phyloP scores from a whole-genome alignment of 352 stramenopile species.

The Phytophthora ohioensis region DNA sequence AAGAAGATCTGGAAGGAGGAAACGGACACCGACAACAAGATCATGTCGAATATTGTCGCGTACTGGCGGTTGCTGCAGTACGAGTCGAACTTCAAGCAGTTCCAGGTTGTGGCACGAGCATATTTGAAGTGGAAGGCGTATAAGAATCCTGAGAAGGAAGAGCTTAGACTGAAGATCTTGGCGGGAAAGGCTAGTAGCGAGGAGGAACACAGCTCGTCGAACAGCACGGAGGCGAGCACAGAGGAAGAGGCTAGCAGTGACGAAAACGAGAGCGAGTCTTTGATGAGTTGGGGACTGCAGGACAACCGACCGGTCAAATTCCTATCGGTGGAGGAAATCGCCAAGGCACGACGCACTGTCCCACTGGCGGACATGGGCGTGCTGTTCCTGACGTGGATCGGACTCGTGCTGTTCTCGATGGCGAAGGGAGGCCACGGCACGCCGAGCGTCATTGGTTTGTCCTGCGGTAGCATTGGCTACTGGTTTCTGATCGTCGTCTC shows the following conservation, averaged over 20 bases:
- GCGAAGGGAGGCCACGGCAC: conserved; percentile 80
- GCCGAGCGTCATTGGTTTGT: conserved; percentile 75
- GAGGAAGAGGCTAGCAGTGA: conserved; percentile 54
- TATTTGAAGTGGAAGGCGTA: conserved; percentile 83
- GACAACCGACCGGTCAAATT: conserved; percentile 41
- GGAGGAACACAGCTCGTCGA: conserved; percentile 38
- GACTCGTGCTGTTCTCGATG: conserved; percentile 81
- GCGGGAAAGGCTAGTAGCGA: conserved; percentile 37
- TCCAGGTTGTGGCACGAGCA: conserved; percentile 63
- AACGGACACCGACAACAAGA: conserved; percentile 53
- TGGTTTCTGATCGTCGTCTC: conserved; percentile 68
- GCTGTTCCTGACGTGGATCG: conserved; percentile 82
- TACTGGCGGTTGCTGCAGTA: conserved; percentile 78
- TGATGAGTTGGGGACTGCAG: conserved; percentile 59
- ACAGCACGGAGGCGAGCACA: conserved; percentile 44
- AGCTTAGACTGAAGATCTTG: conserved; percentile 50
- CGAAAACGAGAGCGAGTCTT: conserved; percentile 64
- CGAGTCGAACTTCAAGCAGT: conserved; percentile 78
- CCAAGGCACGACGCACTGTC: conserved; percentile 57
- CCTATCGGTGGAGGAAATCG: conserved; percentile 62
- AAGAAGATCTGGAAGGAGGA: conserved; percentile 79
- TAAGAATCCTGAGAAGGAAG: conserved; percentile 47
- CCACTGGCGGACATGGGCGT: conserved; percentile 71
- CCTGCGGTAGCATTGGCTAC: conserved; percentile 74
- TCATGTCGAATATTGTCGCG: conserved; percentile 54